Percentiles rank a stretch among this genome's conserved stretches.
These are phyloP conservation scores for Solanum hybrid DNA, from an alignment of 305 asterid species.

Conservation along the genomic window DNA sequence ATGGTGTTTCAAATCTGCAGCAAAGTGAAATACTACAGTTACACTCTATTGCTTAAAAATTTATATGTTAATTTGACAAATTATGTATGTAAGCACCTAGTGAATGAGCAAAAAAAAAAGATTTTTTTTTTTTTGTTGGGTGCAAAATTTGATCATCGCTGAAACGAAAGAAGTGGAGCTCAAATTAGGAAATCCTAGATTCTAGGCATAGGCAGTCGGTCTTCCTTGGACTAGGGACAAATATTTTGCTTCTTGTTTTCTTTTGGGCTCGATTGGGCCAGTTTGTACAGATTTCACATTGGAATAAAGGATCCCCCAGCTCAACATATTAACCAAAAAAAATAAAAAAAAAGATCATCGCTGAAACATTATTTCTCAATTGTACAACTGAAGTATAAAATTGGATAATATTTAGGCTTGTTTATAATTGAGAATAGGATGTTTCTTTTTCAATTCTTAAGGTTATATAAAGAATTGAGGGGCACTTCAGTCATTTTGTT, in stretches of 20 bases:
- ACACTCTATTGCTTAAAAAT: neutral
- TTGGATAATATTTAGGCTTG: neutral
- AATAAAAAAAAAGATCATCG: neutral
- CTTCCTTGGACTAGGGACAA: no score
- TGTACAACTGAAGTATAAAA: neutral
- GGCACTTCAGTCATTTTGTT: neutral
- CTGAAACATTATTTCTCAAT: neutral
- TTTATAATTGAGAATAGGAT: neutral
- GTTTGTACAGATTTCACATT: no score
- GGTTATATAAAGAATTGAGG: neutral
- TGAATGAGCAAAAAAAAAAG: neutral
- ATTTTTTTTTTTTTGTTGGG: neutral
- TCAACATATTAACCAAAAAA: no score
- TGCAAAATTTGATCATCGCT: neutral
- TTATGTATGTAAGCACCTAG: neutral
- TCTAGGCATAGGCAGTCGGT: no score
- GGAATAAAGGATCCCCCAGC: no score
- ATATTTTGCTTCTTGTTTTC: no score
- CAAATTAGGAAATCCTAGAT: no score
- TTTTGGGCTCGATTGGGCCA: no score
- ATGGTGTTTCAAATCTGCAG: neutral
- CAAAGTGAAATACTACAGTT: neutral
- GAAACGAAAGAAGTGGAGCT: neutral
- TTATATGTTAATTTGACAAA: neutral
- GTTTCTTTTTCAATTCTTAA: neutral